phyloP scores from a whole-genome alignment of 2,329 filamentous ascomycete genomes.

The Epichloe aotearoae region DNA sequence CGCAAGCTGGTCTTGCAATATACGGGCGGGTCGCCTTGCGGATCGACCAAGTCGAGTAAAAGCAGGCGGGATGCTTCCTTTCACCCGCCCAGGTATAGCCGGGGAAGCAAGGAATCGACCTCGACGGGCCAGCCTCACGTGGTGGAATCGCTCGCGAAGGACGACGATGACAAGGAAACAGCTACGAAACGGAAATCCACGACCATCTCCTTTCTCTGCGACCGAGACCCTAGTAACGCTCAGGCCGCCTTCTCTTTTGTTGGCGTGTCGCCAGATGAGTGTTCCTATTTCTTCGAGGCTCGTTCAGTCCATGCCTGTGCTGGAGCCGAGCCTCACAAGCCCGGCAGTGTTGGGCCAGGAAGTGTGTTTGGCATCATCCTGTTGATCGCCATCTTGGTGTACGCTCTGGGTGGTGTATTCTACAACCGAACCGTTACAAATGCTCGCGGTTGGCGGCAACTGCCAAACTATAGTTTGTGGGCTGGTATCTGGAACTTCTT shows the following conservation, averaged over 20 bases:
- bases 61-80: conserved; percentile 3
- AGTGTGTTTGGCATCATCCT: conserved; percentile 82
- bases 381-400: conserved; percentile 65
- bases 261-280: conserved; percentile 71
- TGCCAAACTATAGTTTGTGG: conserved; percentile 93
- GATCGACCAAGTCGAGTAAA: conserved; percentile 22
- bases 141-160: conserved; percentile 17
- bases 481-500: conserved; percentile 74
- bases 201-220: conserved; percentile 86
- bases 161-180: conserved; percentile 12
- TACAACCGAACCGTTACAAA: conserved; percentile 94
- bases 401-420: conserved; percentile 82
- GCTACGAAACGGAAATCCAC: conserved; percentile 54
- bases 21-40: conserved; percentile 63
- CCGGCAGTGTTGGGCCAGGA: conserved; percentile 57
- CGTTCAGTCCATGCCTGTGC: conserved; percentile 73
- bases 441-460: conserved; percentile 85
- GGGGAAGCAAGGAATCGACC: not conserved
- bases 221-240: conserved; percentile 59
- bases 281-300: conserved; percentile 91
- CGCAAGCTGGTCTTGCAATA: conserved; percentile 69
- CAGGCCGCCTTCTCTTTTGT: conserved; percentile 71
- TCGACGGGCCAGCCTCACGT: conserved; percentile 4
- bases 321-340: conserved; percentile 52
- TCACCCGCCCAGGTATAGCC: not conserved